A percentile compares a stretch with the other conserved stretches of the same genome.
phyloP scores from a whole-genome alignment of 176 grass and related monocot species.

The Rhynchospora tenuis region DNA sequence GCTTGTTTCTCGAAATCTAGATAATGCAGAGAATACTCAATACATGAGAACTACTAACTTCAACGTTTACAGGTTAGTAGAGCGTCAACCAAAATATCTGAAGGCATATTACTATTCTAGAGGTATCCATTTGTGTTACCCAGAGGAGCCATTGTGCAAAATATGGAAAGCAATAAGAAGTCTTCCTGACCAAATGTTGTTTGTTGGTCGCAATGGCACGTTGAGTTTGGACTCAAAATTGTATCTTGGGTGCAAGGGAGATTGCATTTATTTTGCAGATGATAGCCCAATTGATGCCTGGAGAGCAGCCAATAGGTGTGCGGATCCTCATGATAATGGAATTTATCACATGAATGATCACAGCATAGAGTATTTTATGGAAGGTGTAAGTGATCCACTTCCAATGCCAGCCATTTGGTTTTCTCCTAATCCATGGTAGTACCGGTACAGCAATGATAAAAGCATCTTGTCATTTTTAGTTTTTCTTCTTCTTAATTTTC shows the following conservation, averaged over 20 bases:
- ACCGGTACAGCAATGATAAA: no score
- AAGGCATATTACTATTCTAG: not conserved
- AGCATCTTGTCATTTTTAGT: no score
- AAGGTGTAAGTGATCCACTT: not conserved
- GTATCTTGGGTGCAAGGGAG: not conserved
- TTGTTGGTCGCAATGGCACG: not conserved
- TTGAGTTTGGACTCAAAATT: not conserved
- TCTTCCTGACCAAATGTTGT: not conserved
- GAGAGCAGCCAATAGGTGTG: not conserved
- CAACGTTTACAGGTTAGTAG: no score
- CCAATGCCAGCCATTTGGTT: not conserved
- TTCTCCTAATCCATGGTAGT: not conserved
- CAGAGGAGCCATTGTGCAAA: not conserved
- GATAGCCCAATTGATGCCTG: no score
- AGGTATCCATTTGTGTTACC: not conserved
- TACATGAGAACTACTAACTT: not conserved
- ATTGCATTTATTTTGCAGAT: not conserved
- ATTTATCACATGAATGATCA: not conserved
- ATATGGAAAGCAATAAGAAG: not conserved
- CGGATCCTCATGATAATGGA: not conserved
- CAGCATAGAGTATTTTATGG: not conserved
- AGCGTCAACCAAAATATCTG: no score
- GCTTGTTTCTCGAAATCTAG: no score
- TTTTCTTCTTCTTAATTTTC: no score
- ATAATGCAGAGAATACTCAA: not conserved